A percentile compares a stretch with the other conserved stretches of the same genome.
Evolutionary conservation across 2,329 filamentous ascomycete species (phyloP).

Genomic region (Gremmenia infestans): DNA sequence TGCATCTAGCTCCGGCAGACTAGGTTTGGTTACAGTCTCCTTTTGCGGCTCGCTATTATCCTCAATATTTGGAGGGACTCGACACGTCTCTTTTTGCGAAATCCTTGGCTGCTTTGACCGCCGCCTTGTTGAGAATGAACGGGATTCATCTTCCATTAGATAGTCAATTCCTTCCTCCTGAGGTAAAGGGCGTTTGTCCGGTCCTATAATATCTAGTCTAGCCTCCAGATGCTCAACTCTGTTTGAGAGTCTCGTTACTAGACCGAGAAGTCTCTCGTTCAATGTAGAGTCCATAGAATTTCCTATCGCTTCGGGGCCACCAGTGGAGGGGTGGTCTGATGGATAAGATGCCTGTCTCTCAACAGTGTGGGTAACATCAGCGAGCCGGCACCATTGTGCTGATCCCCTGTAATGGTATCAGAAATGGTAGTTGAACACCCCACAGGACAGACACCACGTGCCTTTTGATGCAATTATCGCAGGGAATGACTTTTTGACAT

Average conservation of each 20-base stretch:
- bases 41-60: neutral
- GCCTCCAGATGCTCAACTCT: constrained; percentile 15
- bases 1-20: constrained; percentile 23
- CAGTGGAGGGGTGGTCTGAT: neutral
- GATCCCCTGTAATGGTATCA: constrained; percentile 8
- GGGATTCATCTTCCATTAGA: neutral
- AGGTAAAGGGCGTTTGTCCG: constrained; percentile 1
- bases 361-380: constrained; percentile 7
- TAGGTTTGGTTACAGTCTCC: constrained; percentile 8
- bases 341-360: constrained; percentile 2
- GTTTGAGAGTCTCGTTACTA: constrained; percentile 17
- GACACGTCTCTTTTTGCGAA: neutral
- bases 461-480: constrained; percentile 36
- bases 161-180: neutral
- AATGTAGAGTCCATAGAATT: constrained; percentile 5
- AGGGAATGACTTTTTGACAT: constrained; percentile 39
- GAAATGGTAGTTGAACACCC: neutral
- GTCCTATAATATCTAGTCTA: constrained; percentile 9
- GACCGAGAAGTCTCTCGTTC: constrained; percentile 12
- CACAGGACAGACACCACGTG: constrained; percentile 9
- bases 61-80: neutral
- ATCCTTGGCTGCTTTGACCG: constrained; percentile 14
- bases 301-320: neutral
- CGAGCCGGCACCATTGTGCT: constrained; percentile 22
- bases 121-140: constrained; percentile 9